phyloP scores from a whole-genome alignment of 352 stramenopile genomes.

The Globisporangium irregulare region DNA sequence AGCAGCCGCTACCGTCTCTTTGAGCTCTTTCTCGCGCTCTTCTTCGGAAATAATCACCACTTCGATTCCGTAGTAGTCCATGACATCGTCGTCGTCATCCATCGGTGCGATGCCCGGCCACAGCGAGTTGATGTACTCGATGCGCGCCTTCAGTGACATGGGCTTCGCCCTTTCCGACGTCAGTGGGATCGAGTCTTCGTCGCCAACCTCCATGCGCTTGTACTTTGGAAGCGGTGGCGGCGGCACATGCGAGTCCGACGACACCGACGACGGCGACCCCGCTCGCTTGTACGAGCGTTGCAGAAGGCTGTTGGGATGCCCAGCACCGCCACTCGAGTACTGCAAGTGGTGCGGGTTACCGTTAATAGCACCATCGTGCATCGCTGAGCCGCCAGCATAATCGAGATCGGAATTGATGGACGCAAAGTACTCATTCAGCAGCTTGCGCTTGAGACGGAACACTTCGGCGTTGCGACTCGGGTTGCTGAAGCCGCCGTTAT shows the following conservation, averaged over 20 bases:
- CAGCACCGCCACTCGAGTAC: not conserved
- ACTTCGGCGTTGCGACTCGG: constrained; percentile 66
- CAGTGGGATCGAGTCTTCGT: constrained; percentile 38
- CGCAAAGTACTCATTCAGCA: constrained; percentile 58
- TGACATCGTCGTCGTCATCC: constrained; percentile 65
- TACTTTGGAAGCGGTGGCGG: constrained; percentile 43
- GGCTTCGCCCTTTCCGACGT: constrained; percentile 36
- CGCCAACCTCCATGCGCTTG: constrained; percentile 36
- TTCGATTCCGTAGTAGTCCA: constrained; percentile 77
- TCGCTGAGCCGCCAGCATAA: not conserved
- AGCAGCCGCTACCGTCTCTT: not conserved
- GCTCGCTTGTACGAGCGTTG: constrained; percentile 20
- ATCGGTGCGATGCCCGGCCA: constrained; percentile 64
- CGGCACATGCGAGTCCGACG: constrained; percentile 4
- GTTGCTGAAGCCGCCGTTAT: constrained; percentile 75
- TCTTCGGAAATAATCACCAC: constrained; percentile 72
- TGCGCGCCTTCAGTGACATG: constrained; percentile 53
- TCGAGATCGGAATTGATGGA: constrained; percentile 16
- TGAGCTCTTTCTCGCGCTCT: constrained; percentile 23
- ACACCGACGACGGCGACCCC: constrained; percentile 13
- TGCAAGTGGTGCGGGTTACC: not conserved
- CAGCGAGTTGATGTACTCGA: constrained; percentile 66
- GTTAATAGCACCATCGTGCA: not conserved
- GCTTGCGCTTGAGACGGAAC: constrained; percentile 58
- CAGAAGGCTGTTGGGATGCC: constrained; percentile 2